A percentile compares a stretch with the other conserved stretches of the same genome.
Conservation (phyloP, 2,329 filamentous ascomycete genomes). For the Trichophyton equinum region DNA sequence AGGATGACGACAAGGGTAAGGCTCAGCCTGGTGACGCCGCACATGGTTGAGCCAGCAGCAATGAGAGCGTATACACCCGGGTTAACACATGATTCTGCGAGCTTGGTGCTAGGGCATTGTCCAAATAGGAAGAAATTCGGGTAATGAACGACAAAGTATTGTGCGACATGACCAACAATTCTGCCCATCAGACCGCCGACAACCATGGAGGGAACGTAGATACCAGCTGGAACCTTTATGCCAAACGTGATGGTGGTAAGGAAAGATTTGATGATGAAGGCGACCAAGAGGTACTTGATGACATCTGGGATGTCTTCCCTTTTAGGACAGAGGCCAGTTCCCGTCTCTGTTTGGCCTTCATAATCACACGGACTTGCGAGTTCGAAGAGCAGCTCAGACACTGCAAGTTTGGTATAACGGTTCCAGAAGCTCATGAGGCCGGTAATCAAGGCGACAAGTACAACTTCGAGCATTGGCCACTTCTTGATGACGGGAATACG, state of each 20-base stretch:
- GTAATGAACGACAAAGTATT: conserved; percentile 64
- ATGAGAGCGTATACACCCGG: conserved; percentile 95
- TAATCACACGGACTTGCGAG: conserved; percentile 72
- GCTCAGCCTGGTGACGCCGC: conserved; percentile 83
- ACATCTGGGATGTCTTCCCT: conserved; percentile 67
- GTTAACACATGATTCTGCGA: conserved; percentile 73
- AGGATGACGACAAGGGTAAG: conserved; percentile 90
- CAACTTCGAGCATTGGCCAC: conserved; percentile 74
- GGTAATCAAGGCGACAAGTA: conserved; percentile 74
- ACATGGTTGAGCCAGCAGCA: conserved; percentile 94
- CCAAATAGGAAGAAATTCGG: conserved; percentile 63
- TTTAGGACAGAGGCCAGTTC: conserved; percentile 68
- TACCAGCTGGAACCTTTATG: conserved; percentile 90
- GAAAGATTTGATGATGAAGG: conserved; percentile 80
- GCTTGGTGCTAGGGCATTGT: conserved; percentile 53
- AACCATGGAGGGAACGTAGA: conserved; percentile 98
- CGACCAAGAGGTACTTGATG: conserved; percentile 56
- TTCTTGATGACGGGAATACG: conserved; percentile 67
- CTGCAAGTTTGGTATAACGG: conserved; percentile 71
- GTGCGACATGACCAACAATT: conserved; percentile 71
- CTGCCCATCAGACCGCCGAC: conserved; percentile 86
- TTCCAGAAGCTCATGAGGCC: conserved; percentile 90
- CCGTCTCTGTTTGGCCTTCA: conserved; percentile 47
- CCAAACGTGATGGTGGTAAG: conserved; percentile 87
- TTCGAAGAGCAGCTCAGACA: conserved; percentile 82